These are phyloP conservation scores for Microsporum ferrugineum DNA, from an alignment of 2,329 filamentous ascomycete species.

Conservation along the genomic window DNA sequence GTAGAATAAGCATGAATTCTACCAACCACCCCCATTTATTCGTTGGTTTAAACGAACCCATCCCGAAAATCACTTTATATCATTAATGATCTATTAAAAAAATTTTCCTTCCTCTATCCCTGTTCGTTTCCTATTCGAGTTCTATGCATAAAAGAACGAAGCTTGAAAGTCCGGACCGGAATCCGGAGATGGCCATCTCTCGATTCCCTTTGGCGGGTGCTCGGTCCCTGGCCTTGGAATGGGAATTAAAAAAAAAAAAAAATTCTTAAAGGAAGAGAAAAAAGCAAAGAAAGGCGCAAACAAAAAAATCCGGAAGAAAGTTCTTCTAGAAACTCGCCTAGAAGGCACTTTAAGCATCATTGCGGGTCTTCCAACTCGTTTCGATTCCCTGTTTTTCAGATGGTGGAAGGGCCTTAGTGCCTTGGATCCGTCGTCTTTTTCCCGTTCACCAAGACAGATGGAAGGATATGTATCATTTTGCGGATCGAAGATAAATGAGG, in stretches of 20 bases:
- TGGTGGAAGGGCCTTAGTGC: background rate
- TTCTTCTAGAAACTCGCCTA: conserved; percentile 2
- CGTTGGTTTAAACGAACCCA: background rate
- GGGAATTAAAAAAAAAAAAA: background rate
- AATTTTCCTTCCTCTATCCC: background rate
- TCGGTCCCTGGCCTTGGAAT: background rate
- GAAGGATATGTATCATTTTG: background rate
- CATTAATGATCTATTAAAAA: conserved; percentile 2
- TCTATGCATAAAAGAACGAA: background rate
- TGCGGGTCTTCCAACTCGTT: background rate
- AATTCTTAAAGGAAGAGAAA: background rate
- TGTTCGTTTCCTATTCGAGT: background rate
- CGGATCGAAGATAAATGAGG: background rate
- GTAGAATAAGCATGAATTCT: background rate
- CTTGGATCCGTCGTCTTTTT: background rate
- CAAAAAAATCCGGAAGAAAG: background rate
- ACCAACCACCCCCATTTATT: background rate
- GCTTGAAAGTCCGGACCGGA: background rate
- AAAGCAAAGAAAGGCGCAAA: background rate
- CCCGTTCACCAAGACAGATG: background rate
- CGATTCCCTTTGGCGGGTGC: background rate
- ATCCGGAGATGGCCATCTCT: background rate
- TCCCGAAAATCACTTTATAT: background rate
- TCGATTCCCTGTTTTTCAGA: background rate
- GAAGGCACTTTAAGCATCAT: background rate